A percentile compares a stretch with the other conserved stretches of the same genome.
phyloP scores from a whole-genome alignment of 352 stramenopile species.

The Phytopythium boreale region DNA sequence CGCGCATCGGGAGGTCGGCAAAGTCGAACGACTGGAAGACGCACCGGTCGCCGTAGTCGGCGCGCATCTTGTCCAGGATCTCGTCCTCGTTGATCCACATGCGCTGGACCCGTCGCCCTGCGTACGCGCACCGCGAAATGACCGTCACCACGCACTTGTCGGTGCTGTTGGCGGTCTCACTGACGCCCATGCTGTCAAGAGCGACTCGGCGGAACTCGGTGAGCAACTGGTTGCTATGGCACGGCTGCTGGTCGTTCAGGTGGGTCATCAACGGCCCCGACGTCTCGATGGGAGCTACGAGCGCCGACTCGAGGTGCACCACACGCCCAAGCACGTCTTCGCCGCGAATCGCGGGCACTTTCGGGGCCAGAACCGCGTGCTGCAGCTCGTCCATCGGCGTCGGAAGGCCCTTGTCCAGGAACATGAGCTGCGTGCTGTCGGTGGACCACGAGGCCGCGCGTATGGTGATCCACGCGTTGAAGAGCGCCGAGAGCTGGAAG shows the following conservation, averaged over 20 bases:
- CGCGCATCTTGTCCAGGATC: conserved; percentile 39
- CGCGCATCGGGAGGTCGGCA: conserved; percentile 39
- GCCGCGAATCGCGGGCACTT: conserved; percentile 25
- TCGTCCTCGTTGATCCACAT: conserved; percentile 70
- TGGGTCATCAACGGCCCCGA: conserved; percentile 44
- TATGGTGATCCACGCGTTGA: conserved; percentile 42
- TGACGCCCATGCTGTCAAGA: conserved; percentile 19
- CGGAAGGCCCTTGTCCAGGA: conserved; percentile 41
- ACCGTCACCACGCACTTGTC: conserved; percentile 45
- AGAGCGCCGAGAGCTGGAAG: conserved; percentile 39
- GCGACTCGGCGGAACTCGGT: conserved; percentile 20
- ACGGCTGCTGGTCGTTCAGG: conserved; percentile 46
- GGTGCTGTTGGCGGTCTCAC: conserved; percentile 7
- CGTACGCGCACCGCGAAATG: conserved; percentile 51
- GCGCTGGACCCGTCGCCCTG: conserved; percentile 45
- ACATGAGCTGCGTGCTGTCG: conserved; percentile 31
- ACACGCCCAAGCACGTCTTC: conserved; percentile 24
- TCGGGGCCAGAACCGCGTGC: conserved; percentile 30
- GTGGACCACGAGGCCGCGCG: conserved; percentile 28
- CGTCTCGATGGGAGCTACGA: conserved; percentile 33
- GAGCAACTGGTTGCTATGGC: conserved; percentile 18
- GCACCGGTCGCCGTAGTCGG: conserved; percentile 28
- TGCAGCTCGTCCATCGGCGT: conserved; percentile 42
- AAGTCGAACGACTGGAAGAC: conserved; percentile 67
- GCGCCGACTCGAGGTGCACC: conserved; percentile 33